Evolutionary conservation across 345 rosid genomes (phyloP).

Genomic region (Crucihimalaya himalaica): DNA sequence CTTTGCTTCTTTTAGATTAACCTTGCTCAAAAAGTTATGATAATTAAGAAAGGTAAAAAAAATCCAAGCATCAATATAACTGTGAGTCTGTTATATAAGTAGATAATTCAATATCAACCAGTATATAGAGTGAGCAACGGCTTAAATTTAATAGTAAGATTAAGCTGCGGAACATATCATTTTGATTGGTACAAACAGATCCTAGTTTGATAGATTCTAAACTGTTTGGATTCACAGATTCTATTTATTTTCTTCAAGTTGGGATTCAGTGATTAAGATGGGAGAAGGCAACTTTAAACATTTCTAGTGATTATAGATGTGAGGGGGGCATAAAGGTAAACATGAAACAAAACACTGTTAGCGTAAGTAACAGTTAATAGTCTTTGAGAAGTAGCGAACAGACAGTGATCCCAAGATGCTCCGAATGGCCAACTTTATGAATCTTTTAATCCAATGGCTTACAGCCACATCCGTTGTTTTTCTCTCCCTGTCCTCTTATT

Average conservation of each 20-base stretch:
- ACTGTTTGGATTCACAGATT: constrained; percentile 19
- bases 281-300: neutral
- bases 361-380: constrained; percentile 21
- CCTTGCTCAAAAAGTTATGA: neutral
- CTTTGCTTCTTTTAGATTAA: neutral
- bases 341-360: neutral
- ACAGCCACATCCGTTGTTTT: constrained; percentile 33
- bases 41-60: neutral
- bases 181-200: constrained; percentile 16
- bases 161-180: constrained; percentile 9
- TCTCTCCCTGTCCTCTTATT: constrained; percentile 10
- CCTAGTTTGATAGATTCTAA: constrained; percentile 18
- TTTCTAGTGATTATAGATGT: neutral
- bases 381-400: constrained; percentile 46
- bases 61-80: neutral
- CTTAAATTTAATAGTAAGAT: neutral
- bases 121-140: neutral
- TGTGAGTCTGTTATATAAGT: neutral
- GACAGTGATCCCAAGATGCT: constrained; percentile 45
- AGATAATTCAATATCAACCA: neutral
- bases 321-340: constrained; percentile 5
- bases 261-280: constrained; percentile 36
- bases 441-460: constrained; percentile 39
- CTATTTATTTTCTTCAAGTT: constrained; percentile 5
- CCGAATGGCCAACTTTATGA: constrained; percentile 44